These are phyloP conservation scores for Tuber borchii DNA, from an alignment of 495 filamentous ascomycete genomes.

Conservation along the genomic window DNA sequence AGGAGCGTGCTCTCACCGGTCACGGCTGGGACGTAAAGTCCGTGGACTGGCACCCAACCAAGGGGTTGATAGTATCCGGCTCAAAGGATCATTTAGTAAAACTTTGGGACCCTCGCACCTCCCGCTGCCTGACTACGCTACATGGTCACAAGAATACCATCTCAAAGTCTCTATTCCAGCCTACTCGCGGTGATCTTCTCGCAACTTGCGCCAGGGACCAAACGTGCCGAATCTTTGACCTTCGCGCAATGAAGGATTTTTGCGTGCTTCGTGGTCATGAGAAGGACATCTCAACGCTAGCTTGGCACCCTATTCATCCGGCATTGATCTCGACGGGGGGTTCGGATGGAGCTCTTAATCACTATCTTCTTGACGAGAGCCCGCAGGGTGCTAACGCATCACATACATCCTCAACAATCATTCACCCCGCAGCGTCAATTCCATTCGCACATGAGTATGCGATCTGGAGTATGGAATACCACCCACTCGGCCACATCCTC, in stretches of 20 bases:
- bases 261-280: constrained; percentile 85
- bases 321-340: constrained; percentile 86
- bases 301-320: constrained; percentile 89
- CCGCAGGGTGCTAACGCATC: constrained; percentile 61
- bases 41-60: constrained; percentile 95
- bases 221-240: constrained; percentile 83
- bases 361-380: constrained; percentile 85
- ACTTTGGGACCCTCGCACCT: constrained; percentile 90
- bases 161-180: constrained; percentile 80
- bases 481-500: constrained; percentile 89
- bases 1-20: constrained; percentile 73
- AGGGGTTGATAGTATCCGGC: constrained; percentile 87
- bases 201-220: constrained; percentile 90
- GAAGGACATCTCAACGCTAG: constrained; percentile 84
- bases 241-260: constrained; percentile 97
- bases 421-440: constrained; percentile 78
- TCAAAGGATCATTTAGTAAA: constrained; percentile 97
- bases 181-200: constrained; percentile 69
- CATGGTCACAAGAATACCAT: constrained; percentile 98
- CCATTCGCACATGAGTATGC: constrained; percentile 84
- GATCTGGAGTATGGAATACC: constrained; percentile 97
- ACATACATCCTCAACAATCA: constrained; percentile 68
- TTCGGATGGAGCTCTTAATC: constrained; percentile 77
- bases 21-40: constrained; percentile 96
- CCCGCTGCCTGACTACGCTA: constrained; percentile 82